phyloP scores from a whole-genome alignment of 2,329 filamentous ascomycete species.

The Ophiostoma perfectum region DNA sequence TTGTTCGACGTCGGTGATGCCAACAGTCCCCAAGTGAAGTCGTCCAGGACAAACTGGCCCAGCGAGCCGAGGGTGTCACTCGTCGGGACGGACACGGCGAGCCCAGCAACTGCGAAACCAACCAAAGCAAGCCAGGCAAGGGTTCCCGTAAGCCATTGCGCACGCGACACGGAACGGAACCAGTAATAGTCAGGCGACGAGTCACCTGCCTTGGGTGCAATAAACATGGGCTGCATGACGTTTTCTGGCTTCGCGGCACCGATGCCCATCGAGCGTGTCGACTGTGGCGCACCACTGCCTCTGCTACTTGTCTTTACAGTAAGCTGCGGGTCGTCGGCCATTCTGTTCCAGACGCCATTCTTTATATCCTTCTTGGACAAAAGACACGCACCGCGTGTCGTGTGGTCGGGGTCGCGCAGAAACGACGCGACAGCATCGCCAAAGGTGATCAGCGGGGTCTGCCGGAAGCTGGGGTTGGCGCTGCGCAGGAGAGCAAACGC shows the following conservation, averaged over 20 bases:
- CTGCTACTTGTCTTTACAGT: constrained; percentile 13
- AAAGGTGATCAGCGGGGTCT: constrained; percentile 44
- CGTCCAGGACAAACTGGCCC: constrained; percentile 37
- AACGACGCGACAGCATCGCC: constrained; percentile 50
- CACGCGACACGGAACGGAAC: constrained; percentile 40
- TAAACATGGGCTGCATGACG: constrained; percentile 20
- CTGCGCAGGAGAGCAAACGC: constrained; percentile 28
- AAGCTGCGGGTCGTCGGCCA: constrained; percentile 35
- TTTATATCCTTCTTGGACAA: constrained; percentile 44
- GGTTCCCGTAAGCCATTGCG: constrained; percentile 40
- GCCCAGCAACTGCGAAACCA: constrained; percentile 37
- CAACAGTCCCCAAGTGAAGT: not conserved
- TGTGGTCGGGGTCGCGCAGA: constrained; percentile 41
- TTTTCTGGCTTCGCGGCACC: constrained; percentile 13
- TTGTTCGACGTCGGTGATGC: constrained; percentile 24
- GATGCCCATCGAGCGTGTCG: not conserved
- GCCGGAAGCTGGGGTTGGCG: constrained; percentile 31
- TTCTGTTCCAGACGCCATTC: constrained; percentile 40
- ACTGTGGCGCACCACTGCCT: not conserved
- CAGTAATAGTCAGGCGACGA: constrained; percentile 39
- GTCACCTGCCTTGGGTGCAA: constrained; percentile 25
- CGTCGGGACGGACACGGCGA: constrained; percentile 35
- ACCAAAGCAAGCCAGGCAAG: constrained; percentile 38
- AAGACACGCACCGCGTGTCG: constrained; percentile 40
- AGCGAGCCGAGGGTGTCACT: constrained; percentile 37